Evolutionary conservation across 768 basidiomycete species (phyloP), one percentile per base, ranked within the genome.

Genomic region (Roridomyces roridus): DNA sequence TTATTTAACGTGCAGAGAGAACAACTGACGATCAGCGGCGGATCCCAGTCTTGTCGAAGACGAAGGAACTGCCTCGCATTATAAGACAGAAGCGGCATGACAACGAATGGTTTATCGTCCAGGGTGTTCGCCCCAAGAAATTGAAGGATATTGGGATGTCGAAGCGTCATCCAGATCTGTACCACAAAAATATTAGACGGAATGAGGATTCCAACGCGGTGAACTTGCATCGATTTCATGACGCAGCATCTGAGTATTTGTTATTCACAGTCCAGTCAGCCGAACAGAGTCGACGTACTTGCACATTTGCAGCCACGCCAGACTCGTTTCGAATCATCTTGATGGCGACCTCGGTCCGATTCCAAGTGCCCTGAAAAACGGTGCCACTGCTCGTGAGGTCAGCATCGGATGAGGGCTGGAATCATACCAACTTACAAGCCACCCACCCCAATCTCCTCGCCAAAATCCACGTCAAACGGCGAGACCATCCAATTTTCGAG

Each of bases 21-120:
- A n/a, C n/a, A n/a, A 23, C 45, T 39, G 17, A 55, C 45, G 17
- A 55, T 55, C 15, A 20, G 40, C 3, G 47, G 7, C 10, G 55
- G 41, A 42, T 56, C 46, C 8, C 12, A 37, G n/a, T 10, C 21
- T 6, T 29, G 31, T 18, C 20, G 39, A 1, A 12, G n/a, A 3
- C 28, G 46, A 1, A 56, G 41, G 41, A 42, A 56, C 23, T 49
- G 28, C 7, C 55, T 26, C 6, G 55, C 2, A 20, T 48, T 56
- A 31, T 42, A 36, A 21, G 46, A 43, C 5, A 57, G 26, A 28
- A 29, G 29, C 0, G 56, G 56, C 56, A 57, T 57, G 17, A 57
- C 42, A 59, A 91, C 82, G 24, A 87, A 84, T 69, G 91, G 89
- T n/a, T n/a, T n/a, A n/a, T n/a, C n/a, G n/a, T n/a, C n/a, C n/a